Base-by-base conservation (phyloP, 1,284 basidiomycete species). In the Papiliotrema laurentii region DNA sequence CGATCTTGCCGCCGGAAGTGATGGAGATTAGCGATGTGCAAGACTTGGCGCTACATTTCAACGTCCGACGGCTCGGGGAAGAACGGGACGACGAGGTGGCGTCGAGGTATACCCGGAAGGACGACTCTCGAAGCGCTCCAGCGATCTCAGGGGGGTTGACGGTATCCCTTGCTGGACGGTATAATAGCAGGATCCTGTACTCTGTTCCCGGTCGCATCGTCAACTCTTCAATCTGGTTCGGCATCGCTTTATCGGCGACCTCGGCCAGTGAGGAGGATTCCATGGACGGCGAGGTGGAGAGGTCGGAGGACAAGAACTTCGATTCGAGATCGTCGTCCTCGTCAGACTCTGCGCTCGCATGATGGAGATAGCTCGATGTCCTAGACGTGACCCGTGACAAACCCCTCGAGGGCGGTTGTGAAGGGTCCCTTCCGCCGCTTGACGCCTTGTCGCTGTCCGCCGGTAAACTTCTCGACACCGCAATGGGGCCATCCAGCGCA, bases 21-120 rank as follows among this genome's bases (percentile, higher is more conserved):
- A 78, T 66, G 4, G 50, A 28, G 58, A 78, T 75, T 53, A 77
- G 68, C 2, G 76, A 77, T 11, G 77, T 76, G 59, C 77, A 78
- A 3, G 74, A 75, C 43, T 75, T 62, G 44, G 73, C 68, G 21
- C 66, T 60, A 51, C 75, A 77, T 45, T 68, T 60, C 26, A 77
- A 60, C 38, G 69, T 71, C n/a, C 71, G 61, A 27, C 62, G 46
- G 5, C 54, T 45, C 6, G 45, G 46, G 25, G 21, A 30, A 14
- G 50, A 18, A n/a, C 30, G 9, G 7, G 27, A 7, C 3, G 33
- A 40, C 22, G 53, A 27, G 9, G 46, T 50, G 1, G 60, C 55
- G 48, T 77, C 76, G 34, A 78, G 59, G 49, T 66, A 74, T n/a
- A 78, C 59, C 46, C 70, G 68, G 68, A 78, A 78, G 10, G 61